These are phyloP conservation scores for Aspergillus cejpii DNA, from an alignment of 2,329 filamentous ascomycete genomes.

Conservation along the genomic window DNA sequence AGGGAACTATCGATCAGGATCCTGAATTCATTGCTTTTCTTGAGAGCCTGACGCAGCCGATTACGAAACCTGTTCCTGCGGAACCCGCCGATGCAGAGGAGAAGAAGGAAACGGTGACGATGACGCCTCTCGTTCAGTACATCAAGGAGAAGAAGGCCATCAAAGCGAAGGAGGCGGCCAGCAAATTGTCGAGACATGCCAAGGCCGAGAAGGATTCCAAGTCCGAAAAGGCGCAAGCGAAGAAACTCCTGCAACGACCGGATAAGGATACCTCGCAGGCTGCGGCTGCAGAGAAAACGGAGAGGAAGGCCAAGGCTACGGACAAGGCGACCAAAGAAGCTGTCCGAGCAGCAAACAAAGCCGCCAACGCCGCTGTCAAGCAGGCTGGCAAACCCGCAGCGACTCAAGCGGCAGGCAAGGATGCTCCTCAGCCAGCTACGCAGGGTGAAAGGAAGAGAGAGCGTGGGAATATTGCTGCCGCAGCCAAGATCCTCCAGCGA, in stretches of 20 bases:
- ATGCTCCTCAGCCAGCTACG: constrained; percentile 23
- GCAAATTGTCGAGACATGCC: constrained; percentile 38
- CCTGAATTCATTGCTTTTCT: constrained; percentile 92
- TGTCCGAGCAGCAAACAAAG: constrained; percentile 50
- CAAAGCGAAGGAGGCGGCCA: constrained; percentile 55
- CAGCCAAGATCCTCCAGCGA: constrained; percentile 55
- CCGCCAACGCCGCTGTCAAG: constrained; percentile 27
- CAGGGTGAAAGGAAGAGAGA: constrained; percentile 48
- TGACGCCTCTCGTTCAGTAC: constrained; percentile 83
- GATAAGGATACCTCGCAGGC: constrained; percentile 30
- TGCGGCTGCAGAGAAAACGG: constrained; percentile 30
- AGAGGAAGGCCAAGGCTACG: constrained; percentile 33
- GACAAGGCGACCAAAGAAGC: constrained; percentile 59
- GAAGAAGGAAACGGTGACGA: constrained; percentile 60
- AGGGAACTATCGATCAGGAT: constrained; percentile 95
- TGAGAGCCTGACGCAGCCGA: constrained; percentile 71
- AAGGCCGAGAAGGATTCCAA: constrained; percentile 38
- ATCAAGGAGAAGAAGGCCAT: constrained; percentile 87
- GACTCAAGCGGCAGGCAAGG: constrained; percentile 24
- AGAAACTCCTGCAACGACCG: constrained; percentile 37
- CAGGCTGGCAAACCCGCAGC: constrained; percentile 30
- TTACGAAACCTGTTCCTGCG: constrained; percentile 50
- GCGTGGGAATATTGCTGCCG: constrained; percentile 48
- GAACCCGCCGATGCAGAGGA: constrained; percentile 49
- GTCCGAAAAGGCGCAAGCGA: constrained; percentile 36